phyloP scores from a whole-genome alignment of 306 rosid species.

The Aeschynomene evenia region DNA sequence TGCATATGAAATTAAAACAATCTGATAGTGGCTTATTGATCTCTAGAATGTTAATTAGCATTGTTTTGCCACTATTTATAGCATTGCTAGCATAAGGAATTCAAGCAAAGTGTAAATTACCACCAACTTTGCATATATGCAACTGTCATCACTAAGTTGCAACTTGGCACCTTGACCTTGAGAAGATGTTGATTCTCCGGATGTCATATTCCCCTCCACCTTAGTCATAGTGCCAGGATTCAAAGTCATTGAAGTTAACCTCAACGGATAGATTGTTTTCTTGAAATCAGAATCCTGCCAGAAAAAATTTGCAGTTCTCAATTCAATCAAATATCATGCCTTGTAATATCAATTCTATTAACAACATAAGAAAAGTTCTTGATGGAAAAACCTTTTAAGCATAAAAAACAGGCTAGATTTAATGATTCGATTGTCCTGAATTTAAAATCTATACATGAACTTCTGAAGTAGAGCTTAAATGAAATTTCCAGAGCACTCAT shows the following conservation, averaged over 20 bases:
- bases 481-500: constrained; percentile 1
- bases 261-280: constrained; percentile 63
- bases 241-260: constrained; percentile 59
- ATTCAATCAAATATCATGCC: constrained; percentile 17
- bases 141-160: constrained; percentile 78
- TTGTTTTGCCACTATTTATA: not conserved
- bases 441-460: constrained; percentile 18
- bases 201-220: constrained; percentile 36
- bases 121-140: constrained; percentile 83
- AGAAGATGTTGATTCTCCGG: constrained; percentile 40
- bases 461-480: not conserved
- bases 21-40: constrained; percentile 16
- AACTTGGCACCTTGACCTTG: constrained; percentile 61
- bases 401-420: constrained; percentile 9
- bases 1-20: constrained; percentile 14
- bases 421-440: constrained; percentile 12
- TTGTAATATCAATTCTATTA: constrained; percentile 4
- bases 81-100: constrained; percentile 17
- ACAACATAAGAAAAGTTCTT: constrained; percentile 13
- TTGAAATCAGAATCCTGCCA: constrained; percentile 66
- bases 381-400: not conserved
- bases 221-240: constrained; percentile 43
- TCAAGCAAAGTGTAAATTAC: constrained; percentile 44
- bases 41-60: constrained; percentile 10
- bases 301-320: constrained; percentile 38